Evolutionary conservation across 495 filamentous ascomycete species (phyloP).

Genomic region (Eremomyces bilateralis): DNA sequence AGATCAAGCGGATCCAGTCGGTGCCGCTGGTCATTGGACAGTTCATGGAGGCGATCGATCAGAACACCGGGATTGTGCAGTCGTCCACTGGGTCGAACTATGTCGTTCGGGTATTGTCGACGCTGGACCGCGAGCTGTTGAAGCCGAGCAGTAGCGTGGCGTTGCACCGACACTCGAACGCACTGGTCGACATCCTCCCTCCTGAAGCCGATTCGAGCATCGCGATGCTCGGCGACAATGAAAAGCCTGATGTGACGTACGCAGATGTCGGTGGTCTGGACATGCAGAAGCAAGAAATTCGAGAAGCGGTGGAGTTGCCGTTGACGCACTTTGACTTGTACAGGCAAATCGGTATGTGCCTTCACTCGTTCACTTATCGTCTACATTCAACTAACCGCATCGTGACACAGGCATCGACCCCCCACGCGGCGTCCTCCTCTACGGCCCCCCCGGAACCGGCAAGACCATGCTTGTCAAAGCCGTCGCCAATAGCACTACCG

Average conservation of each 20-base stretch:
- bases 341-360: constrained; percentile 59
- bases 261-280: constrained; percentile 94
- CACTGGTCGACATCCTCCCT: constrained; percentile 91
- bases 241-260: constrained; percentile 97
- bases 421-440: constrained; percentile 84
- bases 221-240: constrained; percentile 86
- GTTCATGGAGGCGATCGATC: constrained; percentile 99
- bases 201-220: constrained; percentile 97
- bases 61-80: constrained; percentile 97
- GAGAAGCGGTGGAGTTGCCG: constrained; percentile 90
- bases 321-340: constrained; percentile 96
- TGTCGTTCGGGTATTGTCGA: constrained; percentile 94
- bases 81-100: constrained; percentile 97
- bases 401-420: constrained; percentile 68
- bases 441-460: constrained; percentile 88
- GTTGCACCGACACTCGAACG: constrained; percentile 92
- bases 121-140: constrained; percentile 89
- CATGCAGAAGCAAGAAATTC: constrained; percentile 99
- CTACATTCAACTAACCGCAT: background rate
- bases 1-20: constrained; percentile 98
- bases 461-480: constrained; percentile 99
- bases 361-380: background rate
- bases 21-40: constrained; percentile 95
- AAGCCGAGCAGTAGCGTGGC: constrained; percentile 96
- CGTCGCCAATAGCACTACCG: constrained; percentile 92